These are phyloP conservation scores for Trichoderma guizhouense DNA, from an alignment of 2,329 filamentous ascomycete genomes.

Conservation along the genomic window DNA sequence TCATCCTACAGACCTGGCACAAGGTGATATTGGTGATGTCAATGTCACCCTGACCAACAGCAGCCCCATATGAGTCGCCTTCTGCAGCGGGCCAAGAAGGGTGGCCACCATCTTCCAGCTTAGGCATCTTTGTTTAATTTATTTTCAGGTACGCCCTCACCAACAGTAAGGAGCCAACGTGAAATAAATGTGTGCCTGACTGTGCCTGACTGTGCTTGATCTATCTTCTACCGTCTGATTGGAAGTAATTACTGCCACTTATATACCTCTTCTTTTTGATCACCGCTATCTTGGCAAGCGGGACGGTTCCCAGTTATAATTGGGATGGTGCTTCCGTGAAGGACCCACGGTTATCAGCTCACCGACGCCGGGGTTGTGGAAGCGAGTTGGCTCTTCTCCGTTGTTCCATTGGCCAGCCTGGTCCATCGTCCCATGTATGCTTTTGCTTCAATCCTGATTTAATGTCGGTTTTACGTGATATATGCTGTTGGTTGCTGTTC, in stretches of 20 bases:
- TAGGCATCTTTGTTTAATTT: neutral
- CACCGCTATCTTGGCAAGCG: neutral
- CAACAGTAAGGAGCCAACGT: neutral
- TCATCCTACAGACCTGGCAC: conserved; percentile 5
- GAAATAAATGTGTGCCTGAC: neutral
- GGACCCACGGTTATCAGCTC: neutral
- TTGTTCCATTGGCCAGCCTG: neutral
- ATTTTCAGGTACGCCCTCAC: neutral
- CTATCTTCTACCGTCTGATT: neutral
- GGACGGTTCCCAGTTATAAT: neutral
- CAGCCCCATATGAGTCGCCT: neutral
- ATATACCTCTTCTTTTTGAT: neutral
- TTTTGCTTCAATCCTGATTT: neutral
- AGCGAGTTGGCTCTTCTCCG: neutral
- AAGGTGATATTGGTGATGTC: neutral
- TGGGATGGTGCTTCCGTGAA: neutral
- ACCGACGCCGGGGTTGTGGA: neutral
- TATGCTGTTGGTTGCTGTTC: neutral
- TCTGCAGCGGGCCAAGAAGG: neutral
- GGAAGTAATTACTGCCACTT: neutral
- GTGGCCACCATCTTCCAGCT: neutral
- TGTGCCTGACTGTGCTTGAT: neutral
- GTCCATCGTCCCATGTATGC: neutral
- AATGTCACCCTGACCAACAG: neutral
- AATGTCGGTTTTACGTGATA: neutral